phyloP scores from a whole-genome alignment of 352 stramenopile genomes.

The Phytophthora cactorum region DNA sequence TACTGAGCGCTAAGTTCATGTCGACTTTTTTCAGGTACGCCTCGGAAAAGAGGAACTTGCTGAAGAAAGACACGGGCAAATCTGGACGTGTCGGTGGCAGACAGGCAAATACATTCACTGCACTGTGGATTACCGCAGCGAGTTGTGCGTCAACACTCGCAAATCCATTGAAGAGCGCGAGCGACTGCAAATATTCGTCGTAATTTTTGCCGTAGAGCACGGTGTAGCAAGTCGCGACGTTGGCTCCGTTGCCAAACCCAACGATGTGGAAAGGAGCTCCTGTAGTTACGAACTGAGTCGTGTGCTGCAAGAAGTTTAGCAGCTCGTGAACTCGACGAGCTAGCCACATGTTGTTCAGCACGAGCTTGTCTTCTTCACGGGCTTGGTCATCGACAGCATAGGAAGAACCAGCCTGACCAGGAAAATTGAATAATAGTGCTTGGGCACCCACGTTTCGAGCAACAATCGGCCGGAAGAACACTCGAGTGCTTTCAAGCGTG shows the following conservation, averaged over 20 bases:
- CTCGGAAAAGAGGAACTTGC: conserved; percentile 93
- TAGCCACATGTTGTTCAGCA: conserved; percentile 90
- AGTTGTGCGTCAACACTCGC: conserved; percentile 78
- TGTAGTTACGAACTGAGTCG: conserved; percentile 67
- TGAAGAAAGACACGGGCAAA: conserved; percentile 89
- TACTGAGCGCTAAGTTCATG: conserved; percentile 89
- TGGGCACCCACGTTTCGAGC: conserved; percentile 81
- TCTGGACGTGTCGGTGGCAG: conserved; percentile 83
- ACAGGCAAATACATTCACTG: conserved; percentile 84
- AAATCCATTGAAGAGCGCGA: conserved; percentile 90
- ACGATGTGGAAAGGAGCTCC: conserved; percentile 87
- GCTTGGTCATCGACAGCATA: conserved; percentile 50
- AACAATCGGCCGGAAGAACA: conserved; percentile 88
- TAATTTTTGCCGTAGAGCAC: conserved; percentile 58
- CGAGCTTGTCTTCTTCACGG: conserved; percentile 35
- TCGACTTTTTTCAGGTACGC: conserved; percentile 88
- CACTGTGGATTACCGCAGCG: conserved; percentile 78
- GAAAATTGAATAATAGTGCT: conserved; percentile 92
- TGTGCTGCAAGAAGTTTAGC: conserved; percentile 77
- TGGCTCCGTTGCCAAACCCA: conserved; percentile 90
- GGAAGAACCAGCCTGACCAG: conserved; percentile 85
- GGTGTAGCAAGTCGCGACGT: conserved; percentile 79
- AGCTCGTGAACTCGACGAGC: conserved; percentile 87
- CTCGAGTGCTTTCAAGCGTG: conserved; percentile 88
- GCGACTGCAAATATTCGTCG: conserved; percentile 59